Evolutionary conservation across 2,329 filamentous ascomycete genomes (phyloP), one percentile per base, ranked within the genome.

Genomic region (Sordariomycetes sp.): DNA sequence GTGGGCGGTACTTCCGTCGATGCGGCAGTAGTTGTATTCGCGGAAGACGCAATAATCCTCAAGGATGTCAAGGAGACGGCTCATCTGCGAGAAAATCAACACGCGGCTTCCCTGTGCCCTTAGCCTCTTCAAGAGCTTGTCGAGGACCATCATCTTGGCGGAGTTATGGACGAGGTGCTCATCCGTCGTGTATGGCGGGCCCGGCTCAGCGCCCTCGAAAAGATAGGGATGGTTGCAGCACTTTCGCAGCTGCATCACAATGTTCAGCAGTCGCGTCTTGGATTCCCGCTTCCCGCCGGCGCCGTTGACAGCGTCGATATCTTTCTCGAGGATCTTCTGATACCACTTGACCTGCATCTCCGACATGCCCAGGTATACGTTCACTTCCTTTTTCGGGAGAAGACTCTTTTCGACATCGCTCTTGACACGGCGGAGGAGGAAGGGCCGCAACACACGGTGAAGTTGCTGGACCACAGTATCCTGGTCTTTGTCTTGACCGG

Each of bases 331-430:
- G 65, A 99, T 99, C 76, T 97, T 97, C 72, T 96, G 89, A 69
- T 99, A 99, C 93, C 94, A 99, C 69, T 94, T 96, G 64, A 97
- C 83, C 71, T 99, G 94, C 94, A 99, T 99, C 59, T 97, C 92
- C 1, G 94, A 92, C 93, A 99, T 97, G 64, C 93, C 94, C 64
- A 99, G 87, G 69, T 97, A 99, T 32, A 99, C 74, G 64, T 99
- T 99, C 67, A 97, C 77, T 71, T 99, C 94, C 72, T 97, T 97
- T 79, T 99, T 99, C 2, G 94, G 94, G 57, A 97, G 74, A 61
- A 99, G 77, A 68, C 93, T 97, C 81, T 99, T 99, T 72, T 99
- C 94, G 4, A 99, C 94, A 70, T 99, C 94, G 62, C 85, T 89
- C 80, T 99, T 99, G 66, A 99, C 94, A 72, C 94, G 89, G 61